Base-by-base conservation (phyloP, 1,139 yeast genomes). In the Candida sojae region DNA sequence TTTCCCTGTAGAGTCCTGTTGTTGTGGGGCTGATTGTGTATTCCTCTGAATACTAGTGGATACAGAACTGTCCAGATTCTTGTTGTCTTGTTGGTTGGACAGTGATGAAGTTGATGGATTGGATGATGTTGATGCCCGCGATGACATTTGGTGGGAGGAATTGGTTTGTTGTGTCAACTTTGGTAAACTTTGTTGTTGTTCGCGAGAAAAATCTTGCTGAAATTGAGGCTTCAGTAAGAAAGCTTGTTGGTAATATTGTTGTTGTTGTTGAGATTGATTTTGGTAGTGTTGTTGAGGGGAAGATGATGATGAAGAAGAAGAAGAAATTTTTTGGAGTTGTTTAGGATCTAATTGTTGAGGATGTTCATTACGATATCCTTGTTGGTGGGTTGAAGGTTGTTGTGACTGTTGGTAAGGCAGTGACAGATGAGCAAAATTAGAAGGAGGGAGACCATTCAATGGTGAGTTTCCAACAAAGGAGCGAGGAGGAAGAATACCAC, bases 1-100 rank as follows among this genome's bases (percentile, higher is more conserved):
- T 58, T 72, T 73, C 56, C 67, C 48, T 26, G 25, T 34, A 12
- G 12, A 36, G 33, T 6, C 37, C 55, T 39, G 52, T 59, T 32
- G 54, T 62, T 29, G 45, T 55, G 28, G 50, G 4, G 34, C 37
- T 47, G 29, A n/a, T 23, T 11, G 13, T 3, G n/a, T 41, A 50
- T 58, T 40, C 53, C 61, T 21, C 50, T 56, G 26, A 49, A 49
- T 28, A 47, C 49, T 12, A 45, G 56, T 28, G 47, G 54, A 8
- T 42, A 44, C 17, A 46, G 53, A 28, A 47, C 59, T 38, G 50
- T 21, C 44, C 11, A 43, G 53, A 25, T 46, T 47, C 28, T 34
- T 39, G 17, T 34, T 45, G 12, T 29, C 44, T 38, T 47, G 52
- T 4, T 23, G 42, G 10, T 5, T 32, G 4, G 35, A 21, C 12